phyloP scores from a whole-genome alignment of 306 rosid genomes.

The Canavalia gladiata region DNA sequence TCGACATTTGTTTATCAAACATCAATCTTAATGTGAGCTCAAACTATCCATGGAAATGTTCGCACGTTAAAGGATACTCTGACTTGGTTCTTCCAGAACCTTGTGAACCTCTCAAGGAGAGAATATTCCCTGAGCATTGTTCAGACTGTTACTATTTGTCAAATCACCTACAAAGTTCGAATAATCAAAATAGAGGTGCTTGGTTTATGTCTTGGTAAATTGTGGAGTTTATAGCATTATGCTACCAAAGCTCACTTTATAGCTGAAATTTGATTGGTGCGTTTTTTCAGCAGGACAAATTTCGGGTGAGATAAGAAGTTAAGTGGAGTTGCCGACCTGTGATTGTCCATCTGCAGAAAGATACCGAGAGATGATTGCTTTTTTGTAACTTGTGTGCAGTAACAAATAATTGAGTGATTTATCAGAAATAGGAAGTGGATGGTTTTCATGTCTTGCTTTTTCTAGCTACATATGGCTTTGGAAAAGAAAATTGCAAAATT shows the following conservation, averaged over 20 bases:
- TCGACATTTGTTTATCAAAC: constrained; percentile 70
- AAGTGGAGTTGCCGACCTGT: constrained; percentile 60
- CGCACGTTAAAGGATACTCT: constrained; percentile 71
- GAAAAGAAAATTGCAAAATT: constrained; percentile 25
- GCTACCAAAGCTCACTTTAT: constrained; percentile 56
- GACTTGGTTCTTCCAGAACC: constrained; percentile 65
- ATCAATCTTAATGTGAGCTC: constrained; percentile 62
- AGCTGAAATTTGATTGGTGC: constrained; percentile 64
- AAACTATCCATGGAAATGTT: constrained; percentile 77
- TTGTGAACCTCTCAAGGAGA: constrained; percentile 64
- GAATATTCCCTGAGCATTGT: constrained; percentile 69
- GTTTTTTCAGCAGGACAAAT: constrained; percentile 56
- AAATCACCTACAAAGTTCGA: constrained; percentile 51
- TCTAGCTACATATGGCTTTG: constrained; percentile 53
- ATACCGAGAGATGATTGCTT: constrained; percentile 59
- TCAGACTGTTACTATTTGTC: constrained; percentile 73
- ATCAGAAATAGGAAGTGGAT: constrained; percentile 59
- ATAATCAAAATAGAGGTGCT: constrained; percentile 55
- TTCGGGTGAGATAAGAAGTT: constrained; percentile 56
- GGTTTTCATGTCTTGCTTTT: constrained; percentile 48
- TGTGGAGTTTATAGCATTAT: constrained; percentile 54
- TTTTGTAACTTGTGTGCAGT: constrained; percentile 67
- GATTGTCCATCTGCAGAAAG: constrained; percentile 56
- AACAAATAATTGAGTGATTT: constrained; percentile 65
- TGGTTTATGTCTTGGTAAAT: constrained; percentile 69